These are phyloP conservation scores for Geotrichum restrictum DNA, from an alignment of 1,139 yeast genomes.

Conservation along the genomic window DNA sequence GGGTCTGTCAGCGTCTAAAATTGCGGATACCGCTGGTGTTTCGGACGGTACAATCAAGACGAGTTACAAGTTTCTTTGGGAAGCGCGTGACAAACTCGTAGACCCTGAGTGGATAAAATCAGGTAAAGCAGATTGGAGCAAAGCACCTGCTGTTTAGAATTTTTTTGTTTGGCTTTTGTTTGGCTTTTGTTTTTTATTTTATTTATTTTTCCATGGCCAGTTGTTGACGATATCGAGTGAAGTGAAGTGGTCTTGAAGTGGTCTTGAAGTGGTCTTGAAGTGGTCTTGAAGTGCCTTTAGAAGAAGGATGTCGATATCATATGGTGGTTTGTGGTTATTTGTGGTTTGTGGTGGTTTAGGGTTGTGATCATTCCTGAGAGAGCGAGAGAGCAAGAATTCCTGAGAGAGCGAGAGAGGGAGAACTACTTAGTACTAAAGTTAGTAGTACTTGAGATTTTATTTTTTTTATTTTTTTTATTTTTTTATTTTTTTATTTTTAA, in stretches of 20 bases:
- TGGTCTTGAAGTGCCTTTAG: too few species aligned
- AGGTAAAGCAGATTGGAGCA: slow-evolving; percentile 57
- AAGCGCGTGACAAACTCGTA: slow-evolving; percentile 64
- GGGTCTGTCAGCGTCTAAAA: slow-evolving; percentile 61
- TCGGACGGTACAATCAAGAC: slow-evolving; percentile 97
- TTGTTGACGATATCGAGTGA: too few species aligned
- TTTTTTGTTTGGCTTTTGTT: not conserved
- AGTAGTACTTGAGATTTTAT: too few species aligned
- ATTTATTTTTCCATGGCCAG: not conserved
- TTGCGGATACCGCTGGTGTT: slow-evolving; percentile 94
- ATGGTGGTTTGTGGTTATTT: too few species aligned
- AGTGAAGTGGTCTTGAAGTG: too few species aligned
- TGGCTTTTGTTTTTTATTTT: not conserved
- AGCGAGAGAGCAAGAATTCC: too few species aligned
- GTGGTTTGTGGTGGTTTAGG: too few species aligned
- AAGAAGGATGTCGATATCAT: too few species aligned
- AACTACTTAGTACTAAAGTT: too few species aligned
- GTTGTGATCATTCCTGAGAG: too few species aligned
- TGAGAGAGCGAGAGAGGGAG: too few species aligned
- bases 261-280: too few species aligned
- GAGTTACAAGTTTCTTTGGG: slow-evolving; percentile 77
- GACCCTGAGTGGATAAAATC: slow-evolving; percentile 73
- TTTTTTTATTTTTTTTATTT: not conserved
- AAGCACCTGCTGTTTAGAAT: slow-evolving; percentile 48
- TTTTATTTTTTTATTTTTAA: not conserved